Percentiles rank a stretch among this genome's conserved stretches.
phyloP scores from a whole-genome alignment of 106 monocot species.

The Narthecium ossifragum region DNA sequence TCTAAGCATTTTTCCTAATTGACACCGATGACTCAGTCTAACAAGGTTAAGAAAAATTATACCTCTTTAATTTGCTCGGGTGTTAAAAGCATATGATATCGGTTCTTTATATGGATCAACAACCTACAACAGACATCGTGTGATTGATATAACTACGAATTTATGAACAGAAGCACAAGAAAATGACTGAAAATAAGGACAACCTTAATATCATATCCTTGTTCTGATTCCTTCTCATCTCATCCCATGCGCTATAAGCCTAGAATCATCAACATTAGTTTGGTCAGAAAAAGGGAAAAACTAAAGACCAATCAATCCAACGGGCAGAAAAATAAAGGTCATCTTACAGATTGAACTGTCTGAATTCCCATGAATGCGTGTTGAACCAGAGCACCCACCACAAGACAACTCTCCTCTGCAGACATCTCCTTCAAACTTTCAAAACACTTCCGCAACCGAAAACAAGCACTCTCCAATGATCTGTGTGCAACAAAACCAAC shows the following conservation, averaged over 20 bases:
- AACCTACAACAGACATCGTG: conserved; percentile 39
- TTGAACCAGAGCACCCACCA: conserved; percentile 58
- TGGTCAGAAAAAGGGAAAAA: no score
- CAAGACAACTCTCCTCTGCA: conserved; percentile 23
- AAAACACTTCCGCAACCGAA: conserved; percentile 46
- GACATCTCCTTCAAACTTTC: conserved; percentile 58
- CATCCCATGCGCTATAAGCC: conserved; percentile 35
- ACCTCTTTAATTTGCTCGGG: conserved; percentile 78
- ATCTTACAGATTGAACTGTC: conserved; percentile 76
- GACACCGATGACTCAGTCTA: neutral
- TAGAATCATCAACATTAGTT: no score
- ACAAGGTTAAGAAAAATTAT: neutral
- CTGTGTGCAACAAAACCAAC: conserved; percentile 31
- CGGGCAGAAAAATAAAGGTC: no score
- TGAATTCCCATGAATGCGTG: conserved; percentile 65
- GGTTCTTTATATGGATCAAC: conserved; percentile 60
- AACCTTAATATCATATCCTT: conserved; percentile 61
- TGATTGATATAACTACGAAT: neutral
- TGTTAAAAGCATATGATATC: conserved; percentile 44
- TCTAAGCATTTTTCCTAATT: neutral
- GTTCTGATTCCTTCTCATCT: conserved; percentile 48
- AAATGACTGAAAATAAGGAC: no score
- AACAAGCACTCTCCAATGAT: conserved; percentile 69
- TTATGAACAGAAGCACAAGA: neutral
- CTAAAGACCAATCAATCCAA: no score